phyloP scores from a whole-genome alignment of 225 moss, liverwort and hornwort genomes.

The Climacium dendroides region DNA sequence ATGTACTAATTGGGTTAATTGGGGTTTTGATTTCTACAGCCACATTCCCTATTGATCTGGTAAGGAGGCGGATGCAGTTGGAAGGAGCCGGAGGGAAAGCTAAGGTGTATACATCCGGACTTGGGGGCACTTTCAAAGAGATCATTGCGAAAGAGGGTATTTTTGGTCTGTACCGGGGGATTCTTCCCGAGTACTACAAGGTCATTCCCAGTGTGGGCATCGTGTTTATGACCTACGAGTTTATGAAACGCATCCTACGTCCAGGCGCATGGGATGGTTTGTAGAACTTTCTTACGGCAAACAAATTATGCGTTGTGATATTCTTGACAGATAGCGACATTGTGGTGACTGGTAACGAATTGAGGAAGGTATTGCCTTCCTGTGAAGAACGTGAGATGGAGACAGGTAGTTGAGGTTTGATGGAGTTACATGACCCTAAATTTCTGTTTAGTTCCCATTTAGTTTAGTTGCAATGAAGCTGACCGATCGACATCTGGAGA shows the following conservation, averaged over 20 bases:
- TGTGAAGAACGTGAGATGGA: constrained; percentile 1
- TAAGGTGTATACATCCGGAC: constrained; percentile 70
- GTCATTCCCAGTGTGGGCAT: constrained; percentile 99
- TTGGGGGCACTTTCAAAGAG: constrained; percentile 63
- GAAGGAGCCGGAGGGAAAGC: constrained; percentile 89
- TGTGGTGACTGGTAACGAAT: constrained; percentile 3
- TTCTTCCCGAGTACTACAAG: constrained; percentile 95
- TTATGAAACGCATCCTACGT: constrained; percentile 84
- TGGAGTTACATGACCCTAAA: not conserved
- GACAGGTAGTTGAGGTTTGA: constrained; percentile 10
- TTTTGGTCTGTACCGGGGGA: constrained; percentile 88
- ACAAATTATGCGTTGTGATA: not conserved
- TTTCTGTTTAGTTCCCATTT: constrained; percentile 4
- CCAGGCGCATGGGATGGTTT: constrained; percentile 60
- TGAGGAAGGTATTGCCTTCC: constrained; percentile 4
- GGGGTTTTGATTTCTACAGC: constrained; percentile 27
- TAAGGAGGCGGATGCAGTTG: constrained; percentile 94
- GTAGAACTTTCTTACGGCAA: constrained; percentile 1
- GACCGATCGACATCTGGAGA: constrained; percentile 6
- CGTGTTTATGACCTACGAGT: constrained; percentile 98
- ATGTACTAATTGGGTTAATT: not conserved
- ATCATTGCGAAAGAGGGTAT: constrained; percentile 68
- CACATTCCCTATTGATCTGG: constrained; percentile 92
- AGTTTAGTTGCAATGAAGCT: constrained; percentile 15
- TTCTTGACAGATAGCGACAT: constrained; percentile 4